Conservation (phyloP, 495 filamentous ascomycete species). For the Neurospora sp. region DNA sequence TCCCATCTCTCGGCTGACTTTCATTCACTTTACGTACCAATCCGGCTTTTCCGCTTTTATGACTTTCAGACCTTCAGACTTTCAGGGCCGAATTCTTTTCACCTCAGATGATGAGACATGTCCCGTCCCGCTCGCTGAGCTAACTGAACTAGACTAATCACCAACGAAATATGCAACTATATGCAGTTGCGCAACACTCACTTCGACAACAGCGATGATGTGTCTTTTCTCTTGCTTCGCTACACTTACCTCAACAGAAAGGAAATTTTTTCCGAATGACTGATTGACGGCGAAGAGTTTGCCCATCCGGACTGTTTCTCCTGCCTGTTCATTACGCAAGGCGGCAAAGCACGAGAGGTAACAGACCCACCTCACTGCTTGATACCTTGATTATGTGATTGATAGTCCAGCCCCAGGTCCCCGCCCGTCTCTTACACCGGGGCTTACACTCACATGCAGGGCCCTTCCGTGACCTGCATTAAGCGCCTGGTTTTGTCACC, state of each 20-base stretch:
- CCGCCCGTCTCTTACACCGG: background rate
- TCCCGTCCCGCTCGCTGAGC: background rate
- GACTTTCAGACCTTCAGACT: background rate
- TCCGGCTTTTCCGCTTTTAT: background rate
- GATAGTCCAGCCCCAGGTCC: background rate
- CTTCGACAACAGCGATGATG: background rate
- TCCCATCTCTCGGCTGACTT: background rate
- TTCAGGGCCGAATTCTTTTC: background rate
- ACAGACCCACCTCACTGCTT: background rate
- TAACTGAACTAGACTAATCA: background rate
- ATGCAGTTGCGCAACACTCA: background rate
- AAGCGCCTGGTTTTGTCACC: background rate
- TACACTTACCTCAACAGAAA: background rate
- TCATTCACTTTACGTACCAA: background rate
- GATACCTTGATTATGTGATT: background rate
- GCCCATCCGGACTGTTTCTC: background rate
- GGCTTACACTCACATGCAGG: background rate
- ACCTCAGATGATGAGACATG: background rate
- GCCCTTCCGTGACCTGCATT: background rate
- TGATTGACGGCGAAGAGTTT: background rate
- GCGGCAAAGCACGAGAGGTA: background rate
- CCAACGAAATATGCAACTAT: background rate
- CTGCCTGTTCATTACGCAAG: background rate
- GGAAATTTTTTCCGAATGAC: background rate
- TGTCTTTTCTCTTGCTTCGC: background rate